These are phyloP conservation scores for Ensete ventricosum DNA, from an alignment of 176 grass and related monocot species.

Conservation along the genomic window DNA sequence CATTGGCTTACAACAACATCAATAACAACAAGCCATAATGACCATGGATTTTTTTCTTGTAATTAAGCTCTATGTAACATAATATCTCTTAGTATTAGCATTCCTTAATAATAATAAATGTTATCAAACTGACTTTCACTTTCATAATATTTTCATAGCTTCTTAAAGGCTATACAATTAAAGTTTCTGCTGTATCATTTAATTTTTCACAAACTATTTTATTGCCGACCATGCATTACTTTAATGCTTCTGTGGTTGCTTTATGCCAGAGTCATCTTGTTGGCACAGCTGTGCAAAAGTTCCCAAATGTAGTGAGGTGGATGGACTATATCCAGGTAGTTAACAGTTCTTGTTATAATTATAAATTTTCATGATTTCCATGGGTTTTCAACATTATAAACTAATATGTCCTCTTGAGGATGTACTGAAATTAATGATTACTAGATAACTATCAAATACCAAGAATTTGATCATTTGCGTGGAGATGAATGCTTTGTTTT, in stretches of 20 bases:
- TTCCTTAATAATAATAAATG: not conserved
- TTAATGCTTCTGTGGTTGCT: not conserved
- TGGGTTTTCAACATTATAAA: conserved; percentile 13
- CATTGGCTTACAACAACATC: too few relatives aligned
- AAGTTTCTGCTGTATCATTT: not conserved
- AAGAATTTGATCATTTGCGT: too few relatives aligned
- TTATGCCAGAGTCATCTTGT: conserved; percentile 38
- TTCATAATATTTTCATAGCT: not conserved
- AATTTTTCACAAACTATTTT: not conserved
- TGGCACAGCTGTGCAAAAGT: conserved; percentile 42
- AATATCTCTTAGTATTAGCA: too few relatives aligned
- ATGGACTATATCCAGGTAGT: conserved; percentile 91
- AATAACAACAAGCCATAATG: too few relatives aligned
- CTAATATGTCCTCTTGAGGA: not conserved
- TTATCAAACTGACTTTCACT: not conserved
- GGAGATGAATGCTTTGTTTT: too few relatives aligned
- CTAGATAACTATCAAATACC: too few relatives aligned
- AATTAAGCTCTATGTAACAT: too few relatives aligned
- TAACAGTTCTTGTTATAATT: conserved; percentile 8
- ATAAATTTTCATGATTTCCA: conserved; percentile 4
- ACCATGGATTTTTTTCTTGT: too few relatives aligned
- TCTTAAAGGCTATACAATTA: not conserved
- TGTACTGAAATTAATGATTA: too few relatives aligned
- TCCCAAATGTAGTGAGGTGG: conserved; percentile 67
- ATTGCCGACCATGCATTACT: not conserved